phyloP scores from a whole-genome alignment of 163 green algal species.

The Trebouxia gelatinosa region DNA sequence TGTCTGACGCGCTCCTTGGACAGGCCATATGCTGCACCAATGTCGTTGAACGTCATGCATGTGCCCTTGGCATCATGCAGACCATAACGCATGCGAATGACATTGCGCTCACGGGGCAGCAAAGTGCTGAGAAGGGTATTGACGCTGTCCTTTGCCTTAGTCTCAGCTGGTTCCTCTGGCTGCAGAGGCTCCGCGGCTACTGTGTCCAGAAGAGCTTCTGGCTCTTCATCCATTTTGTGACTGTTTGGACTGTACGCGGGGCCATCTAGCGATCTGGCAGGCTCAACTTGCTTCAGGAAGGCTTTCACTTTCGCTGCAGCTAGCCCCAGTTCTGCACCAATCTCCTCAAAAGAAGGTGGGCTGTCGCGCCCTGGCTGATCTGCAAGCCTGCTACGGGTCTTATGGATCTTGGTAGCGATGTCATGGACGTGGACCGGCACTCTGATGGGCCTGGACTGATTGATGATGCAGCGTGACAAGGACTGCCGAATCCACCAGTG shows the following conservation, averaged over 20 bases:
- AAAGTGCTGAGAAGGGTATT: constrained; percentile 60
- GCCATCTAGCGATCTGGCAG: neutral
- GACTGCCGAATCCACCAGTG: constrained; percentile 98
- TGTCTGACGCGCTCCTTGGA: constrained; percentile 78
- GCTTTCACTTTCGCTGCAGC: neutral
- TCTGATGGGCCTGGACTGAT: constrained; percentile 68
- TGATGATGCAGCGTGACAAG: constrained; percentile 63
- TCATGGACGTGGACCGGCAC: constrained; percentile 72
- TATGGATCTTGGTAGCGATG: constrained; percentile 31
- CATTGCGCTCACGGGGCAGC: constrained; percentile 59
- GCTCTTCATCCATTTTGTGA: neutral
- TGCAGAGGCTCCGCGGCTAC: neutral
- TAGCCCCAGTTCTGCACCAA: constrained; percentile 48
- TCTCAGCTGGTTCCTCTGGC: neutral
- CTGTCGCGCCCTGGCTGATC: constrained; percentile 44
- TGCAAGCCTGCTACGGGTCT: constrained; percentile 30
- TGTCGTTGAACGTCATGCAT: constrained; percentile 59
- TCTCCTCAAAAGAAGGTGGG: constrained; percentile 50
- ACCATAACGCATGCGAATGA: constrained; percentile 77
- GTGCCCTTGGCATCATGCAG: constrained; percentile 41
- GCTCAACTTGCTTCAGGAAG: neutral
- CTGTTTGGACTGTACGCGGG: neutral
- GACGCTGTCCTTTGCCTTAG: constrained; percentile 43
- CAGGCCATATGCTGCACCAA: constrained; percentile 68
- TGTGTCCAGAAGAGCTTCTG: neutral